Evolutionary conservation across 139 green algal species (phyloP), one percentile per base, ranked within the genome.

Genomic region (Trebouxia sp.): DNA sequence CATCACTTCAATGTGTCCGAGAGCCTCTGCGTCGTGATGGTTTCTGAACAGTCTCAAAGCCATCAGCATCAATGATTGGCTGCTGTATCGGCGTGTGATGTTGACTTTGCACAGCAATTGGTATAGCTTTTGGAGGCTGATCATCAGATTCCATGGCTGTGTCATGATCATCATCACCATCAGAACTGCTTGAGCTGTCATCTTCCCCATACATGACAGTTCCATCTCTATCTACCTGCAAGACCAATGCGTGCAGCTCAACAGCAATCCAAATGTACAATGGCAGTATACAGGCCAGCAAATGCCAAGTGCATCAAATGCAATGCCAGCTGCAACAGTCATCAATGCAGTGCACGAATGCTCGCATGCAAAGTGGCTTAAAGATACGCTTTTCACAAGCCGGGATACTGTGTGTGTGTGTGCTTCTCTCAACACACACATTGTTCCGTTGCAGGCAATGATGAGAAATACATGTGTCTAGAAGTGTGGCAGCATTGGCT

Each of bases 11-110:
- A 17, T 35, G 17, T 66, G 55, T 12, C 35, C 1, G 55, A 9
- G 11, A 8, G 28, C 32, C 62, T 28, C 20, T 12, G 9, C 35
- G 62, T 15, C 35, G 42, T 20, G 41, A 39, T 30, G 69, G 69
- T 43, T 80, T 78, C 67, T 93, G 88, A 55, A 94, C 91, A 43
- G 90, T 41, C 24, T 85, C 75, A 79, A 94, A 94, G 5, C 91
- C 91, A 75, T 94, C 91, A 20, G 86, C 86, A 66, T 94, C 91
- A 48, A 94, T 86, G 1, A 92, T 53, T 14, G 87, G 87, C 24
- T n/a, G 48, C 20, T 70, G 83, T 14, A 56, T 43, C 14, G 43
- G 55, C 30, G 39, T 51, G 6, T 65, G 66, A 6, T 69, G 83
- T 35, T 82, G 38, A 24, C 5, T 28, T 30, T 69, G 65, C 14